These are phyloP conservation scores for Ceratobasidium sp. DNA, from an alignment of 1,284 basidiomycete genomes.

Conservation along the genomic window DNA sequence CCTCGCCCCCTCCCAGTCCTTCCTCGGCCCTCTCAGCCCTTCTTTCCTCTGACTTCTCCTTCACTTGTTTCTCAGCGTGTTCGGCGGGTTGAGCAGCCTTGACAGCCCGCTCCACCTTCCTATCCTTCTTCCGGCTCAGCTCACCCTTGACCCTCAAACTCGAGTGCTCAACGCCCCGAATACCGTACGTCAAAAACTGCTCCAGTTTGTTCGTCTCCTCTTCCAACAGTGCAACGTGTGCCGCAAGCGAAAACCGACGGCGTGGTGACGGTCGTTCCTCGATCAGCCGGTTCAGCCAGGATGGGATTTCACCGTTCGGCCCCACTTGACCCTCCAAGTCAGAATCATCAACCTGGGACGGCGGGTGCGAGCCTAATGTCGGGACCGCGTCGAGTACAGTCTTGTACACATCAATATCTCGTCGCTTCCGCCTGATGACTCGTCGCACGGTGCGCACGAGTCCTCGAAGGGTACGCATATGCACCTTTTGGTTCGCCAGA, in stretches of 20 bases:
- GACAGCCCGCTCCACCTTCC: slow-evolving; percentile 23
- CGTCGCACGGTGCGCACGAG: slow-evolving; percentile 60
- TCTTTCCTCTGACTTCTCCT: slow-evolving; percentile 7
- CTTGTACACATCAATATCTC: slow-evolving; percentile 61
- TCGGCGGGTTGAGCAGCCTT: slow-evolving; percentile 33
- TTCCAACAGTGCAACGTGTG: slow-evolving; percentile 24
- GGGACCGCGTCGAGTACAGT: slow-evolving; percentile 13
- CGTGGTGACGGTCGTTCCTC: slow-evolving; percentile 15
- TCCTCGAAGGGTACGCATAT: slow-evolving; percentile 68
- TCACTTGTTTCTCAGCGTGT: slow-evolving; percentile 40
- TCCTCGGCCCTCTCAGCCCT: background rate
- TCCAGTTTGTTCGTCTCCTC: slow-evolving; percentile 22
- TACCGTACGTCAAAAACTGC: slow-evolving; percentile 12
- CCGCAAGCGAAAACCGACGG: background rate
- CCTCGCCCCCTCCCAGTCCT: background rate
- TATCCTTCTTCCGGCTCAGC: slow-evolving; percentile 24
- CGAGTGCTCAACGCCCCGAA: slow-evolving; percentile 43
- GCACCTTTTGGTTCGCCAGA: slow-evolving; percentile 66
- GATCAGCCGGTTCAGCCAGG: slow-evolving; percentile 34
- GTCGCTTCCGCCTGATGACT: slow-evolving; percentile 61
- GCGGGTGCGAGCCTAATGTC: background rate
- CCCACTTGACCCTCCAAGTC: background rate
- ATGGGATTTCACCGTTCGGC: slow-evolving; percentile 5
- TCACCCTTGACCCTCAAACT: slow-evolving; percentile 24
- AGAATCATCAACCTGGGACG: background rate